Percentiles rank a stretch among this genome's conserved stretches.
Conservation (phyloP, 2,329 filamentous ascomycete genomes). For the Zymoseptoria tritici region DNA sequence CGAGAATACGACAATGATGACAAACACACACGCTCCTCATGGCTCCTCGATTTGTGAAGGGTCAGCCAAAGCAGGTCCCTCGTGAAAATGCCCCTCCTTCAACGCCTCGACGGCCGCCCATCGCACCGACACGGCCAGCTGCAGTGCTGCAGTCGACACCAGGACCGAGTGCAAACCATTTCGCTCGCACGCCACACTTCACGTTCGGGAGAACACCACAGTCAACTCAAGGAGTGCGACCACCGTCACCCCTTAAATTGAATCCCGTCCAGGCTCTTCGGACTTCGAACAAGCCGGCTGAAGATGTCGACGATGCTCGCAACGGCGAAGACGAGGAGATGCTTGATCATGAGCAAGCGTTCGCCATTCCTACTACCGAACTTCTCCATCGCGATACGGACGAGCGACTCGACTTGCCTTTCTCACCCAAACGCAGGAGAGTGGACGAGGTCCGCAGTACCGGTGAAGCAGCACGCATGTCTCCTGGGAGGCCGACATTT, state of each 20-base stretch:
- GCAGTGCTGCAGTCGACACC: neutral
- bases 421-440: constrained; percentile 26
- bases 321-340: constrained; percentile 22
- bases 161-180: constrained; percentile 13
- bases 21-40: neutral
- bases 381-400: constrained; percentile 4
- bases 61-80: neutral
- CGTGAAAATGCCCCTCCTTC: neutral
- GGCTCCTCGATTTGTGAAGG: neutral
- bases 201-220: constrained; percentile 7
- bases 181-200: constrained; percentile 24
- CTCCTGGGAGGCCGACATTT: constrained; percentile 13
- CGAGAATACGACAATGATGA: neutral
- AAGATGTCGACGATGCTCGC: constrained; percentile 23
- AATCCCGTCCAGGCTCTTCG: constrained; percentile 14
- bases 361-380: constrained; percentile 12
- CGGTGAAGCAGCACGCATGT: neutral
- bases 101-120: neutral
- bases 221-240: neutral
- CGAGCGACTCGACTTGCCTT: constrained; percentile 9
- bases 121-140: constrained; percentile 3
- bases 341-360: constrained; percentile 17
- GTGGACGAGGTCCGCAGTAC: constrained; percentile 10
- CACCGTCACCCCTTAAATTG: constrained; percentile 9
- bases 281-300: constrained; percentile 6